Conservation (phyloP, 1,284 basidiomycete species). For the Kalmanozyma brasiliensis region DNA sequence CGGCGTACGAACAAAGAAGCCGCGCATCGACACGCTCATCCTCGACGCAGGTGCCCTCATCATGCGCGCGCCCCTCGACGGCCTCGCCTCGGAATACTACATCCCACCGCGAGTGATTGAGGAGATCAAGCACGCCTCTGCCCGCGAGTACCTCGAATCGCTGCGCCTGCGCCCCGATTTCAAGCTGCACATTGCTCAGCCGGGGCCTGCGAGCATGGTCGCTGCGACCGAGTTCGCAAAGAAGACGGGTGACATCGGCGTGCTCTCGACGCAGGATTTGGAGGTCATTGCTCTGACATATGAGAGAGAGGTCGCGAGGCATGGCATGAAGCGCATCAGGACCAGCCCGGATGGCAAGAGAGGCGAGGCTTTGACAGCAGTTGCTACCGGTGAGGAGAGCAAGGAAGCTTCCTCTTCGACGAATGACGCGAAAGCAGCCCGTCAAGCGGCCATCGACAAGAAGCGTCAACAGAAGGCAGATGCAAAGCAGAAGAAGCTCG, state of each 20-base stretch:
- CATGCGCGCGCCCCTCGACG: slow-evolving; percentile 57
- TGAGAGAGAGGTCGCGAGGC: slow-evolving; percentile 75
- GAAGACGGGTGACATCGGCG: slow-evolving; percentile 95
- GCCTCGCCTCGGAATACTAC: slow-evolving; percentile 61
- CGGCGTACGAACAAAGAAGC: slow-evolving; percentile 31
- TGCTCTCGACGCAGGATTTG: slow-evolving; percentile 90
- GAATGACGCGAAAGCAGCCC: slow-evolving; percentile 19
- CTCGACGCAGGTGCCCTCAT: slow-evolving; percentile 65
- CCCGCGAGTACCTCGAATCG: slow-evolving; percentile 61
- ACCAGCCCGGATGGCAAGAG: slow-evolving; percentile 69
- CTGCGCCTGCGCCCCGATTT: slow-evolving; percentile 55
- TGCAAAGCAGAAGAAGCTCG: slow-evolving; percentile 33
- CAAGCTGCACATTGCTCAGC: slow-evolving; percentile 58
- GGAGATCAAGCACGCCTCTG: slow-evolving; percentile 64
- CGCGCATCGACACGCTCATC: slow-evolving; percentile 61
- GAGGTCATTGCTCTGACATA: slow-evolving; percentile 90
- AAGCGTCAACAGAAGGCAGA: slow-evolving; percentile 39
- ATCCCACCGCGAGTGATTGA: slow-evolving; percentile 61
- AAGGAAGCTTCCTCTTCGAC: slow-evolving; percentile 13
- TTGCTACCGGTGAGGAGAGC: slow-evolving; percentile 10
- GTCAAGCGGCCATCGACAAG: slow-evolving; percentile 42
- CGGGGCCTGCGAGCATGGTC: slow-evolving; percentile 57
- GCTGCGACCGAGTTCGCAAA: slow-evolving; percentile 89
- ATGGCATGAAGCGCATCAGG: slow-evolving; percentile 71
- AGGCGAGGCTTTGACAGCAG: slow-evolving; percentile 21